Percentiles rank a stretch among this genome's conserved stretches.
Evolutionary conservation across 1,139 yeast genomes (phyloP).

Genomic region (Yamadazyma atlantica): DNA sequence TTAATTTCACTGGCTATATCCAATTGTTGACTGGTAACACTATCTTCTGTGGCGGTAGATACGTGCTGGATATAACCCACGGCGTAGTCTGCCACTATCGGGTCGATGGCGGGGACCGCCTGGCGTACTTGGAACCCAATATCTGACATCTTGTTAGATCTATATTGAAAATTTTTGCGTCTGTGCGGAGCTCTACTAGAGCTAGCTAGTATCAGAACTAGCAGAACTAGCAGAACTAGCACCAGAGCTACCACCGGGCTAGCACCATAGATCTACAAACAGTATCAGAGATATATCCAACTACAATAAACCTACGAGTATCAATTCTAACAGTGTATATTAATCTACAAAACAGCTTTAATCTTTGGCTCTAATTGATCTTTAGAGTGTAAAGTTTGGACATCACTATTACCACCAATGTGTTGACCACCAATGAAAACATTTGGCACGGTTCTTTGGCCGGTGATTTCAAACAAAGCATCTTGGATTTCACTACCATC

Average conservation of each 20-base stretch:
- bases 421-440: constrained; percentile 87
- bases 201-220: no score
- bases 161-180: no score
- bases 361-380: constrained; percentile 36
- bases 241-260: no score
- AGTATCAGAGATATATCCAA: no score
- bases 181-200: no score
- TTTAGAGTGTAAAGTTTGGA: constrained; percentile 56
- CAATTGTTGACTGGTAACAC: constrained; percentile 73
- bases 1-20: constrained; percentile 64
- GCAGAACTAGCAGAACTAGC: no score
- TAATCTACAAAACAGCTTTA: constrained; percentile 37
- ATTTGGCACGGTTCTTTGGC: constrained; percentile 93
- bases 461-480: constrained; percentile 72
- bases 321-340: background rate
- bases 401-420: constrained; percentile 91
- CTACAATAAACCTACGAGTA: background rate
- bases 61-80: constrained; percentile 85
- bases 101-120: constrained; percentile 84
- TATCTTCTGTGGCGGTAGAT: constrained; percentile 71
- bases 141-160: constrained; percentile 51
- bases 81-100: constrained; percentile 89
- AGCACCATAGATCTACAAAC: no score
- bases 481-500: constrained; percentile 64
- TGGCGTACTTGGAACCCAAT: constrained; percentile 74